These are phyloP conservation scores for Apophysomyces ossiformis DNA, from an alignment of 371 early-diverging fungal genomes.

Conservation along the genomic window DNA sequence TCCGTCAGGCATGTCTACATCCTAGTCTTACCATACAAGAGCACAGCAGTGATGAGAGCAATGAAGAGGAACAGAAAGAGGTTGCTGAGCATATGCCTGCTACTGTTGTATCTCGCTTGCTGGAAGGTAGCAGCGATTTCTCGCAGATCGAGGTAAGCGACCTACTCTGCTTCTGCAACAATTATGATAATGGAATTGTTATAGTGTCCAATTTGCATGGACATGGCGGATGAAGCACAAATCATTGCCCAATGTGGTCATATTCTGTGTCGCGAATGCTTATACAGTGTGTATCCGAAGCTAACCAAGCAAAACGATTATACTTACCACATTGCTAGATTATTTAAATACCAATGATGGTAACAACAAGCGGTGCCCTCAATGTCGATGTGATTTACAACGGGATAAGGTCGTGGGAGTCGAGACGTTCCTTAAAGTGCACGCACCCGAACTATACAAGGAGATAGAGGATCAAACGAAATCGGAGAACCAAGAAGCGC, in stretches of 20 bases:
- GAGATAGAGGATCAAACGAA: slow-evolving; percentile 16
- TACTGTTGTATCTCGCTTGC: slow-evolving; percentile 29
- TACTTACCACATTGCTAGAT: slow-evolving; percentile 11
- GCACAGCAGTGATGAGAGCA: background rate
- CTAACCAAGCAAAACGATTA: background rate
- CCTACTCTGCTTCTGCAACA: too few species aligned
- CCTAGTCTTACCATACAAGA: slow-evolving; percentile 37
- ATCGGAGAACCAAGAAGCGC: background rate
- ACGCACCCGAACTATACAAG: slow-evolving; percentile 32
- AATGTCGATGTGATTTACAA: slow-evolving; percentile 42
- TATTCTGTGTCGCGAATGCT: slow-evolving; percentile 52
- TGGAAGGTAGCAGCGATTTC: slow-evolving; percentile 20
- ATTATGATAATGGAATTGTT: background rate
- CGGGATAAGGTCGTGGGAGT: slow-evolving; percentile 22
- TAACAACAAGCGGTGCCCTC: slow-evolving; percentile 38
- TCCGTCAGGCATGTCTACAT: slow-evolving; percentile 49
- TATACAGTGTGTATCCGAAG: slow-evolving; percentile 27
- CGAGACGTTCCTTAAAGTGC: slow-evolving; percentile 32
- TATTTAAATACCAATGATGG: slow-evolving; percentile 28
- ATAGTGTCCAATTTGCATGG: slow-evolving; percentile 57
- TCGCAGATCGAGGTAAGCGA: slow-evolving; percentile 25
- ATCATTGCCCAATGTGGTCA: slow-evolving; percentile 45
- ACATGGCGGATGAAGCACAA: slow-evolving; percentile 39
- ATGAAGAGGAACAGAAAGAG: slow-evolving; percentile 16
- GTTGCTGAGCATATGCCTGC: slow-evolving; percentile 23